Percentiles rank a stretch among this genome's conserved stretches.
Evolutionary conservation across 1,284 basidiomycete genomes (phyloP).

Genomic region (Trichosporon sp.): DNA sequence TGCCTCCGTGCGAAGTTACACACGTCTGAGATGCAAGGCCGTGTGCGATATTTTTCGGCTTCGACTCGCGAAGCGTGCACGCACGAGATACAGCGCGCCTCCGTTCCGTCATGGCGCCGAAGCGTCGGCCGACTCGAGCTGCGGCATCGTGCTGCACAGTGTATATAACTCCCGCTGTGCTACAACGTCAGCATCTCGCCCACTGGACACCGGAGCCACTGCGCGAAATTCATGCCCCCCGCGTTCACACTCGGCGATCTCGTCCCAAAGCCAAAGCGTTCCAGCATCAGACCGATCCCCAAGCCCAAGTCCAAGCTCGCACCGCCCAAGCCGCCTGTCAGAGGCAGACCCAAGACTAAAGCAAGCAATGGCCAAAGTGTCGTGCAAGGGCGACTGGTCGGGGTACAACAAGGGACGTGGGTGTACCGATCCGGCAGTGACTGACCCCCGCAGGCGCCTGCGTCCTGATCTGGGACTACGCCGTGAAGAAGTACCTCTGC

Average conservation of each 20-base stretch:
- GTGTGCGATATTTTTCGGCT: not conserved
- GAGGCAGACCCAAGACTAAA: not conserved
- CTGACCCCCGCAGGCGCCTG: not conserved
- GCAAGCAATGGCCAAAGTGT: not conserved
- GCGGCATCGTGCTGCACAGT: not conserved
- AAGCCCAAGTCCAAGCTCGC: not conserved
- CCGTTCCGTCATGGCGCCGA: not conserved
- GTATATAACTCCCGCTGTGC: not conserved
- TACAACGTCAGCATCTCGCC: too few relatives aligned
- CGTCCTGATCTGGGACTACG: not conserved
- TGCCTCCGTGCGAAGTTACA: not conserved
- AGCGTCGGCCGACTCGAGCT: too few relatives aligned
- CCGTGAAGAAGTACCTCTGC: not conserved
- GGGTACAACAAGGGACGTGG: slow-evolving; percentile 2
- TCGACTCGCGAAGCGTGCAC: not conserved
- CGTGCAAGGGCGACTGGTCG: not conserved
- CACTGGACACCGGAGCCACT: not conserved
- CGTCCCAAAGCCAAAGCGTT: not conserved
- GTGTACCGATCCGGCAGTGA: not conserved
- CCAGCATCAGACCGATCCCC: not conserved
- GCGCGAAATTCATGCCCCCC: not conserved
- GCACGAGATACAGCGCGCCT: not conserved
- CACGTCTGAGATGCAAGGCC: not conserved
- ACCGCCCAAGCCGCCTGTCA: not conserved
- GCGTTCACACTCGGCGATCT: not conserved